These are phyloP conservation scores for Grammothele lineata DNA, from an alignment of 768 basidiomycete genomes.

Conservation along the genomic window DNA sequence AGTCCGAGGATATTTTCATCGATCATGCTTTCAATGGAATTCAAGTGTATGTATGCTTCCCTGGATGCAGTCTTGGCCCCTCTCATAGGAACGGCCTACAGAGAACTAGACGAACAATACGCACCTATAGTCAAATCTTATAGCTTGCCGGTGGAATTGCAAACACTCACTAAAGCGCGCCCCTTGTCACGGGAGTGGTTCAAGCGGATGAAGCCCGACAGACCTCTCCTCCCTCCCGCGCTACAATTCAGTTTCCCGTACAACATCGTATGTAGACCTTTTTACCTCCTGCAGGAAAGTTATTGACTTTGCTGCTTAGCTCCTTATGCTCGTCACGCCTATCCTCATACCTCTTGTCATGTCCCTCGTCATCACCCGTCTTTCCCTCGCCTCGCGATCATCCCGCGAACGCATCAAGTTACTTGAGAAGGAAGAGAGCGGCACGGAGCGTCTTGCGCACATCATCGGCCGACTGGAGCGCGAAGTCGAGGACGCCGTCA, in stretches of 20 bases:
- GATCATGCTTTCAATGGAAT: constrained; percentile 54
- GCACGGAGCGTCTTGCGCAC: constrained; percentile 48
- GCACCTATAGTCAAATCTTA: constrained; percentile 53
- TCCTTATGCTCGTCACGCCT: constrained; percentile 54
- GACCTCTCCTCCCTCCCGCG: constrained; percentile 52
- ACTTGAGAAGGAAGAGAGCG: constrained; percentile 53
- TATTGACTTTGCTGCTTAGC: constrained; percentile 27
- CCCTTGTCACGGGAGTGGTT: constrained; percentile 45
- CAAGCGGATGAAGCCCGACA: constrained; percentile 32
- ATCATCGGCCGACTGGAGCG: constrained; percentile 55
- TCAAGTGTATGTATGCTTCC: constrained; percentile 48
- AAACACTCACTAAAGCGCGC: constrained; percentile 33
- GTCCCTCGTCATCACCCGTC: constrained; percentile 48
- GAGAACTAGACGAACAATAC: constrained; percentile 56
- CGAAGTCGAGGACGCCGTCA: constrained; percentile 56
- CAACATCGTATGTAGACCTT: constrained; percentile 53
- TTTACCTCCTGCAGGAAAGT: not conserved
- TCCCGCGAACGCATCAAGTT: constrained; percentile 63
- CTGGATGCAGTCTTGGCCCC: too few relatives aligned
- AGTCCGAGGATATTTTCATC: constrained; percentile 61
- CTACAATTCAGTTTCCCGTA: constrained; percentile 61
- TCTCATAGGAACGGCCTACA: too few relatives aligned
- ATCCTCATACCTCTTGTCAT: constrained; percentile 59
- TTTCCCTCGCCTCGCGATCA: constrained; percentile 51
- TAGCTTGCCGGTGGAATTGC: constrained; percentile 30